Conservation (phyloP, 2,329 filamentous ascomycete genomes). For the Ophiocordyceps sinensis region DNA sequence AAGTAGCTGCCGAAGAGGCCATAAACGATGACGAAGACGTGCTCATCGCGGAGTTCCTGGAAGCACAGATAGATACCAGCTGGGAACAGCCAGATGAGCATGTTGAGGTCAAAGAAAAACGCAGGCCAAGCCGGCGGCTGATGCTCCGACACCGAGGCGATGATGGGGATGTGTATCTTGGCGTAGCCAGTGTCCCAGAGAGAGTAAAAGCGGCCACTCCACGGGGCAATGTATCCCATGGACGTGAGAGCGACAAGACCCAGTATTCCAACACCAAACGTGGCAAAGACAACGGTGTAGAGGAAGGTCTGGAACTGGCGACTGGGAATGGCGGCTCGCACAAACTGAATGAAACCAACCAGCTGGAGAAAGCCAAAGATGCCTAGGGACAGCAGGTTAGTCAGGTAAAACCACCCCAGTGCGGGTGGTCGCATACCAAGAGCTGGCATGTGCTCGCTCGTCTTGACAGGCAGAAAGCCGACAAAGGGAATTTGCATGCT, state of each 20-base stretch:
- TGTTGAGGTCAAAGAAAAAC: constrained; percentile 97
- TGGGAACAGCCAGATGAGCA: constrained; percentile 98
- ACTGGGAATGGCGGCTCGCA: constrained; percentile 75
- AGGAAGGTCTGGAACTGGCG: constrained; percentile 92
- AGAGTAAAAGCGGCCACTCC: constrained; percentile 98
- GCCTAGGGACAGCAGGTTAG: constrained; percentile 35
- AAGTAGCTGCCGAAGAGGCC: constrained; percentile 96
- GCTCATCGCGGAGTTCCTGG: constrained; percentile 83
- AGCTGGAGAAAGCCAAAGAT: constrained; percentile 94
- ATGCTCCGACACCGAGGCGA: constrained; percentile 98
- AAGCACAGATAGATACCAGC: constrained; percentile 98
- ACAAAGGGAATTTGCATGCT: constrained; percentile 99
- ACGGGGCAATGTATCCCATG: constrained; percentile 85
- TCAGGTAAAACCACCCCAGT: not conserved
- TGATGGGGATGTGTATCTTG: constrained; percentile 98
- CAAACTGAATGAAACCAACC: constrained; percentile 80
- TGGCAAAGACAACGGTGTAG: constrained; percentile 55
- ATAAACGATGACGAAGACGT: constrained; percentile 96
- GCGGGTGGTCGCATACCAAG: constrained; percentile 42
- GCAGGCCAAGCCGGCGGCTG: constrained; percentile 98
- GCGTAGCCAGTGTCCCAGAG: constrained; percentile 98
- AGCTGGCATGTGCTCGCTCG: constrained; percentile 96
- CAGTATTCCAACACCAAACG: constrained; percentile 59
- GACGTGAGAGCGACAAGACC: constrained; percentile 79
- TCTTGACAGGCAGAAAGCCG: constrained; percentile 89